Evolutionary conservation across 106 monocot species (phyloP), one percentile per base, ranked within the genome.

Genomic region (Acorus calamus): DNA sequence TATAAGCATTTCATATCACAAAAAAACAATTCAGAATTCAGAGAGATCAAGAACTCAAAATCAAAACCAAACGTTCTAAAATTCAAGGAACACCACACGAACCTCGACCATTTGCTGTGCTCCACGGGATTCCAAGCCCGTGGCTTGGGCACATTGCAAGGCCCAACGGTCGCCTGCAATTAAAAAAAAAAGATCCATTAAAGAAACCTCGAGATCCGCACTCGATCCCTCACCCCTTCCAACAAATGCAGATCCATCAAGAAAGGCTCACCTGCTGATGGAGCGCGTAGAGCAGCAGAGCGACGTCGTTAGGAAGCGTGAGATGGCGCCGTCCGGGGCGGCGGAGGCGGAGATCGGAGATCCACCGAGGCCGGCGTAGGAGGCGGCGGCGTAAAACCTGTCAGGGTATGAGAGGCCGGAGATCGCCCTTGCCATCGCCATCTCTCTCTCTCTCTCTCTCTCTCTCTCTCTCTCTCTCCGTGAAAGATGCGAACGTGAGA

Each of bases 51-150:
- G 28, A 28, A 28, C 28, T 28, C 28, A 28, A 28, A 28, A 28
- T 28, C 28, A 28, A 28, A 28, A 28, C 28, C 28, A 28, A 28
- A 28, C 28, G 28, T 28, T 28, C 28, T 28, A 28, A 28, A 9
- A 44, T 44, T 28, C 10, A 59, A 47, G 66, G 4, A 59, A 47
- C 49, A 76, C 67, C 64, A 61, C 28, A 28, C 28, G 28, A 48
- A 96, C 94, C 94, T 96, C 14, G 73, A 84, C 94, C 94, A 96
- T 73, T 90, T 91, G 74, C 82, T 76, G 43, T 82, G 82, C 74
- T 96, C 94, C 61, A 91, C 84, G 6, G 87, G 83, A 68, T 84
- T 96, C 87, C 87, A 90, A 12, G 79, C 70, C 52, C 90, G 71
- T 2, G 94, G 94, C 54, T 90, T 90, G 7, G 78, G 73, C 47